These are phyloP conservation scores for Henningerozyma blattae DNA, from an alignment of 805 yeast species.

Conservation along the genomic window DNA sequence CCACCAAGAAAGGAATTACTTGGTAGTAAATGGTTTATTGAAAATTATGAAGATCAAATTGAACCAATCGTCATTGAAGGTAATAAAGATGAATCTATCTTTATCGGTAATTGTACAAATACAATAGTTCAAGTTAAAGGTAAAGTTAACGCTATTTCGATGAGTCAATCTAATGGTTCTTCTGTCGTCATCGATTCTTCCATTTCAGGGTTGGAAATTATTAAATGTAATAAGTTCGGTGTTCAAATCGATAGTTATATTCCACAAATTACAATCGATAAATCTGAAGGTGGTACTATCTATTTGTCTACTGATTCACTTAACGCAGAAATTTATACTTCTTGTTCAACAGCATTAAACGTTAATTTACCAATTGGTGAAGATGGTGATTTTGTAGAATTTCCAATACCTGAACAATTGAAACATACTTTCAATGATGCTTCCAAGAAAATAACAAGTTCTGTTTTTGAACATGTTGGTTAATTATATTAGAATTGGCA, in stretches of 20 bases:
- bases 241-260: conserved; percentile 73
- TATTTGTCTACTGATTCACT: conserved; percentile 67
- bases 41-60: conserved; percentile 54
- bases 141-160: conserved; percentile 77
- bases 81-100: conserved; percentile 77
- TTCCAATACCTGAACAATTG: conserved; percentile 86
- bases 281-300: conserved; percentile 74
- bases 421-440: conserved; percentile 57
- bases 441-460: conserved; percentile 47
- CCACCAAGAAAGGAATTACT: conserved; percentile 60
- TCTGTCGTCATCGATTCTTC: conserved; percentile 76
- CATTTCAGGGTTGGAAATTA: conserved; percentile 79
- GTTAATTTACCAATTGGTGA: conserved; percentile 68
- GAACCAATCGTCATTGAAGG: conserved; percentile 55
- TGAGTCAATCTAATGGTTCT: conserved; percentile 57
- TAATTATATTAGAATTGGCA: too few relatives aligned
- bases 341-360: conserved; percentile 77
- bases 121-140: conserved; percentile 76
- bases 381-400: conserved; percentile 63
- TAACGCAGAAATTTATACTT: conserved; percentile 67
- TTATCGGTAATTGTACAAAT: conserved; percentile 70
- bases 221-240: conserved; percentile 71
- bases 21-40: conserved; percentile 84
- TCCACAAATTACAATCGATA: conserved; percentile 80
- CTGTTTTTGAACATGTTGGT: conserved; percentile 76